A percentile compares a stretch with the other conserved stretches of the same genome.
These are phyloP conservation scores for Botryotinia globosa DNA, from an alignment of 2,329 filamentous ascomycete species.

Conservation along the genomic window DNA sequence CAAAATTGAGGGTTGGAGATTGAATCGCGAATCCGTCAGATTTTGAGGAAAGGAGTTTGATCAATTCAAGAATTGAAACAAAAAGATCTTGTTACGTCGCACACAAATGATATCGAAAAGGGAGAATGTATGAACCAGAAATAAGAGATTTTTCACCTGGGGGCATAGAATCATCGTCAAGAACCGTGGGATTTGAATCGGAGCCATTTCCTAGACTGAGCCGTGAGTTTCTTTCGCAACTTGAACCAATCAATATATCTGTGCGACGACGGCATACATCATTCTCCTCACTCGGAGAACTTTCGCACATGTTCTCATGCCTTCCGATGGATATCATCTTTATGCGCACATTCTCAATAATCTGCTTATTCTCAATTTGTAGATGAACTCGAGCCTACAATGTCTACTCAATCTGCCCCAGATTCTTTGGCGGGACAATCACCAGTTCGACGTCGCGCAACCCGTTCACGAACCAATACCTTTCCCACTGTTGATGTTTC, in stretches of 20 bases:
- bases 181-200: slow-evolving; percentile 9
- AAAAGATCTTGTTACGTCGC: background rate
- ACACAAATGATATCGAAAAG: background rate
- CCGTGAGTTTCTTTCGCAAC: slow-evolving; percentile 10
- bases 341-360: background rate
- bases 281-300: background rate
- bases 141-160: slow-evolving; percentile 23
- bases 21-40: background rate
- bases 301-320: background rate
- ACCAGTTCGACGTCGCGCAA: slow-evolving; percentile 27
- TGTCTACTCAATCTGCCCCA: slow-evolving; percentile 9
- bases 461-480: slow-evolving; percentile 28
- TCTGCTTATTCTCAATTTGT: slow-evolving; percentile 3
- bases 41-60: background rate
- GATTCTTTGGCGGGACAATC: background rate
- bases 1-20: background rate
- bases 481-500: slow-evolving; percentile 31
- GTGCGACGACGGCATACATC: background rate
- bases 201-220: slow-evolving; percentile 10
- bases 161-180: background rate
- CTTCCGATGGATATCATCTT: background rate
- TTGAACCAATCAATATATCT: background rate
- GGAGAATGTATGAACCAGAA: slow-evolving; percentile 7
- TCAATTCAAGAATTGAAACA: background rate
- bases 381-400: slow-evolving; percentile 16